Conservation (phyloP, 2,329 filamentous ascomycete species). For the Ceratocystis ficicola region DNA sequence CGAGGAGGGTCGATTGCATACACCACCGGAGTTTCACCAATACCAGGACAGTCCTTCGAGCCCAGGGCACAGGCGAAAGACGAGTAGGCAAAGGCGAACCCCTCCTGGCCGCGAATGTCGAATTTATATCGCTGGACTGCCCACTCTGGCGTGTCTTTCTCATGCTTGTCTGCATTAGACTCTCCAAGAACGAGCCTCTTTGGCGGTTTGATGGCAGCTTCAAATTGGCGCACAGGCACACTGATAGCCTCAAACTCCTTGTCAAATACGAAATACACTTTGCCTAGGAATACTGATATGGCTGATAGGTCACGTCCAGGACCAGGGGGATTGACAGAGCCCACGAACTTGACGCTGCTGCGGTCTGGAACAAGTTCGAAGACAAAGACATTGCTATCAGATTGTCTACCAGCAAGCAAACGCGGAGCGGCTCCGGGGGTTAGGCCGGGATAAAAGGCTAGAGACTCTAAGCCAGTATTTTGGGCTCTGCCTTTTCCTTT, state of each 20-base stretch:
- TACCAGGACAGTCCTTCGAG: constrained; percentile 11
- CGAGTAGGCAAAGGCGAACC: constrained; percentile 22
- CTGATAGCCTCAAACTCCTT: constrained; percentile 18
- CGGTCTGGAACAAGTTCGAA: constrained; percentile 17
- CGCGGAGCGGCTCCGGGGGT: background rate
- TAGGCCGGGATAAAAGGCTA: constrained; percentile 16
- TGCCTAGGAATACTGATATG: constrained; percentile 19
- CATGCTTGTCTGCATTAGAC: background rate
- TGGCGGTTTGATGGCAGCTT: constrained; percentile 10
- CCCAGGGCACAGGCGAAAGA: constrained; percentile 18
- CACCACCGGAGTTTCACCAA: constrained; percentile 20
- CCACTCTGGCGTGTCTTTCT: constrained; percentile 11
- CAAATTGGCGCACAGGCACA: constrained; percentile 15
- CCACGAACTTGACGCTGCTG: constrained; percentile 11
- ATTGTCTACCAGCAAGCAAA: constrained; percentile 18
- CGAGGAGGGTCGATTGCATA: constrained; percentile 22
- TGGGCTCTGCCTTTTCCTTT: background rate
- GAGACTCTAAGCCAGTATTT: constrained; percentile 17
- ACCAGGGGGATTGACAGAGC: constrained; percentile 18
- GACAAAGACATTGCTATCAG: constrained; percentile 18
- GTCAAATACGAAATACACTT: constrained; percentile 21
- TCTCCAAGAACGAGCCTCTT: background rate
- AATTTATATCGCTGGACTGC: constrained; percentile 14
- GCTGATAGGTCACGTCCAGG: constrained; percentile 19
- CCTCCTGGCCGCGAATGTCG: constrained; percentile 18